phyloP scores from a whole-genome alignment of 1,139 yeast species.

The Debaryomyces fabryi region DNA sequence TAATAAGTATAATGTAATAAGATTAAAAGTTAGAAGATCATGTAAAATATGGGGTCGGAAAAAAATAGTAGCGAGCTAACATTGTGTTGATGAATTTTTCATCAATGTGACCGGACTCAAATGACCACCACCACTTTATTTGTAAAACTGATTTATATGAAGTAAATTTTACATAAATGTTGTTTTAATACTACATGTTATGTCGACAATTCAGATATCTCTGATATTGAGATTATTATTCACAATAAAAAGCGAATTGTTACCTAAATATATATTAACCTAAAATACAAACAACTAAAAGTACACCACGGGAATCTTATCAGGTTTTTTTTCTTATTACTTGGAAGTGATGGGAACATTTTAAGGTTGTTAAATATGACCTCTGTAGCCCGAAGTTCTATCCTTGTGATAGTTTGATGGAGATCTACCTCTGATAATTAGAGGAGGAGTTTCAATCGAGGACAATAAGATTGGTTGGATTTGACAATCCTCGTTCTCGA shows the following conservation, averaged over 20 bases:
- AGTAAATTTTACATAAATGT: not conserved
- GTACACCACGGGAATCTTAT: conserved; percentile 4
- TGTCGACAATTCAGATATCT: not conserved
- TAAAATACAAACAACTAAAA: conserved; percentile 10
- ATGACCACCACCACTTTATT: conserved; percentile 7
- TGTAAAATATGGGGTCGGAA: conserved; percentile 11
- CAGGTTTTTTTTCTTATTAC: not conserved
- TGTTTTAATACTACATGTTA: not conserved
- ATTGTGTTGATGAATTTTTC: conserved; percentile 8
- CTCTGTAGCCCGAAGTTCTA: conserved; percentile 42
- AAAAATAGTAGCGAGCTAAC: conserved; percentile 1
- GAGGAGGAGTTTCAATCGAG: conserved; percentile 59
- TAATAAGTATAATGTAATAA: not conserved
- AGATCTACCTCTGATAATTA: conserved; percentile 68
- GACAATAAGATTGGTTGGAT: conserved; percentile 45
- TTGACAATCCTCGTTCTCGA: conserved; percentile 43
- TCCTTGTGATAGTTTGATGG: conserved; percentile 62
- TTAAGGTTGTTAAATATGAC: conserved; percentile 16
- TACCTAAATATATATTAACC: conserved; percentile 4
- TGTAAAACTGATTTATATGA: not conserved
- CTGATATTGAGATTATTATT: not conserved
- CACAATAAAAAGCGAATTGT: not conserved
- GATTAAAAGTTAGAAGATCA: not conserved
- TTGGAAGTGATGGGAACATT: not conserved
- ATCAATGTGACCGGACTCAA: conserved; percentile 5